Percentiles rank a stretch among this genome's conserved stretches.
These are phyloP conservation scores for Vitis hybrid DNA, from an alignment of 177 flowering plant species.

Conservation along the genomic window DNA sequence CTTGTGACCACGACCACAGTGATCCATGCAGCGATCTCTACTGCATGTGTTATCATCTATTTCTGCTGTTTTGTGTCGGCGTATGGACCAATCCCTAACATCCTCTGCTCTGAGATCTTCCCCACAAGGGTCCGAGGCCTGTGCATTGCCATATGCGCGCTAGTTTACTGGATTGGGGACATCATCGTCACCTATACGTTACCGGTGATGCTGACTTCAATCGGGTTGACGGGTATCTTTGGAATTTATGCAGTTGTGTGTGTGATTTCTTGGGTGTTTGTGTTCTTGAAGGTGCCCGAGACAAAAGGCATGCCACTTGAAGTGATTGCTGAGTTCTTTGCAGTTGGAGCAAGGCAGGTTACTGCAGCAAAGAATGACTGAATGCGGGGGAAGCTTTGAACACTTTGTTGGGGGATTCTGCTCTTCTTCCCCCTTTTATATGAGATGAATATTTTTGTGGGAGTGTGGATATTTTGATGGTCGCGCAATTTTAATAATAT, in stretches of 20 bases:
- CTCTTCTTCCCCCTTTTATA: too few relatives aligned
- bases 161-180: slow-evolving; percentile 76
- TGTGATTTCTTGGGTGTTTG: slow-evolving; percentile 69
- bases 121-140: slow-evolving; percentile 89
- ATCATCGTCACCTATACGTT: slow-evolving; percentile 86
- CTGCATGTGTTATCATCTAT: slow-evolving; percentile 67
- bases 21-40: slow-evolving; percentile 65
- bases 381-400: neutral
- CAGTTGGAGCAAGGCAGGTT: slow-evolving; percentile 62
- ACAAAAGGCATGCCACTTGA: slow-evolving; percentile 98
- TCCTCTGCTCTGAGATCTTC: slow-evolving; percentile 90
- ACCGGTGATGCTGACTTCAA: slow-evolving; percentile 68
- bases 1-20: slow-evolving; percentile 39
- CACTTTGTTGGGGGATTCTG: too few relatives aligned
- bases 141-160: slow-evolving; percentile 89
- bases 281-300: slow-evolving; percentile 86
- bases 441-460: too few relatives aligned
- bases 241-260: slow-evolving; percentile 75
- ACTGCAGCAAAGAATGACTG: slow-evolving; percentile 34
- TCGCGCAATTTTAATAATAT: too few relatives aligned
- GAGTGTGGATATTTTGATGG: too few relatives aligned
- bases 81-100: slow-evolving; percentile 89
- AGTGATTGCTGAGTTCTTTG: slow-evolving; percentile 87
- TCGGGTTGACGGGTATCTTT: slow-evolving; percentile 86
- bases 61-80: slow-evolving; percentile 87